These are phyloP conservation scores for Gastrolobium villosum DNA, from an alignment of 306 rosid species.

Conservation along the genomic window DNA sequence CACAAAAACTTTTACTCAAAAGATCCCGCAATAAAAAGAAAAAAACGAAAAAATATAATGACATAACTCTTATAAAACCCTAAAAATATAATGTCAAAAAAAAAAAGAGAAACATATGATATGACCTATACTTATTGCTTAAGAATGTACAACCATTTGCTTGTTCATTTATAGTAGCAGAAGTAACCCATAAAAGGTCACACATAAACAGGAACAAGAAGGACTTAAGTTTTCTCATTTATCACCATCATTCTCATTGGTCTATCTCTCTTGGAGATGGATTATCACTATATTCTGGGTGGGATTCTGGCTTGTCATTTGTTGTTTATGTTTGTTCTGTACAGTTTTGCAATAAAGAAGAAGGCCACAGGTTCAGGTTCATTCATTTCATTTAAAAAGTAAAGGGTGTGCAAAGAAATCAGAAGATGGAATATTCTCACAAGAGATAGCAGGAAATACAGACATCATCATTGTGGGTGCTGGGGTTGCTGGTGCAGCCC, in stretches of 20 bases:
- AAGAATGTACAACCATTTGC: conserved; percentile 37
- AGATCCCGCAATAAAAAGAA: too few species aligned
- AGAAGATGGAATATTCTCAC: conserved; percentile 42
- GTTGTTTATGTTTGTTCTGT: conserved; percentile 53
- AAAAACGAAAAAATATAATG: too few species aligned
- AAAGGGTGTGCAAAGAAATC: conserved; percentile 45
- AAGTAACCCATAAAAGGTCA: conserved; percentile 1
- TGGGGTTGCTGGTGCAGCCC: conserved; percentile 66
- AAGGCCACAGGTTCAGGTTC: conserved; percentile 43
- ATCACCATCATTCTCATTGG: not conserved
- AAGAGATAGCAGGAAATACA: conserved; percentile 35
- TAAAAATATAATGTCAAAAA: not conserved
- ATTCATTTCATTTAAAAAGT: conserved; percentile 40
- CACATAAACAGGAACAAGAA: conserved; percentile 8
- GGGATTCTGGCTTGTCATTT: conserved; percentile 57
- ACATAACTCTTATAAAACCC: not conserved
- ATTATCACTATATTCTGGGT: conserved; percentile 52
- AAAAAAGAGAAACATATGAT: not conserved
- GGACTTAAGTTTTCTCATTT: conserved; percentile 25
- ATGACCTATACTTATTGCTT: conserved; percentile 19
- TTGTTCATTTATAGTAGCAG: not conserved
- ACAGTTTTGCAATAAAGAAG: conserved; percentile 51
- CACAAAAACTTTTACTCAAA: too few species aligned
- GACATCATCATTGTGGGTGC: conserved; percentile 63
- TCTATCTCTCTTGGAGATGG: conserved; percentile 55